Evolutionary conservation across 805 yeast genomes (phyloP).

Genomic region (Lipomyces starkeyi): DNA sequence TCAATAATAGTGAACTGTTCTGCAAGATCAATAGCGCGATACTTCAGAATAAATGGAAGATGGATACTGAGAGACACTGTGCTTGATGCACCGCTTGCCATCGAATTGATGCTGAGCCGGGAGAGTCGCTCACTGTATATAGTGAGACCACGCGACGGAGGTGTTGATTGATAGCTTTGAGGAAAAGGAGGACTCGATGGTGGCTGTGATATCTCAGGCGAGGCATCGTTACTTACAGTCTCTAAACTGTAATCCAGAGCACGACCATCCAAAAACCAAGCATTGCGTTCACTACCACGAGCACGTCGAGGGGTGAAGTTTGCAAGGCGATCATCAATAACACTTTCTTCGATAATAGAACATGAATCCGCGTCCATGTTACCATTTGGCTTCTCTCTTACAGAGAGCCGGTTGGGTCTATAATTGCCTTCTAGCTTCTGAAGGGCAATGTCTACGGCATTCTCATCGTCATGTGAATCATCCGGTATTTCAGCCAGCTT

Average conservation of each 20-base stretch:
- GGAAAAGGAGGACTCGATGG: not conserved
- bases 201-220: not conserved
- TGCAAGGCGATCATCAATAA: not conserved
- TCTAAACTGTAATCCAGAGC: not conserved
- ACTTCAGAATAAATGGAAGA: constrained; percentile 80
- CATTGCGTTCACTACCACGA: constrained; percentile 22
- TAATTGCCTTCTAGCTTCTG: constrained; percentile 77
- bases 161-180: not conserved
- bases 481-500: constrained; percentile 87
- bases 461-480: constrained; percentile 58
- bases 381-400: constrained; percentile 21
- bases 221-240: not conserved
- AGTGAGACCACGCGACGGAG: constrained; percentile 1
- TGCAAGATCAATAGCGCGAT: constrained; percentile 69
- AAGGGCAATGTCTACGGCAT: constrained; percentile 58
- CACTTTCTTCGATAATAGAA: not conserved
- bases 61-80: constrained; percentile 51
- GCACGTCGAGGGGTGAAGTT: constrained; percentile 3
- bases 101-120: constrained; percentile 7
- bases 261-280: constrained; percentile 25
- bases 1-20: constrained; percentile 88
- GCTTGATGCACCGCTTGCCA: constrained; percentile 24
- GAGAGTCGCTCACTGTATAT: constrained; percentile 6
- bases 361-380: not conserved
- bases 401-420: constrained; percentile 4